phyloP scores from a whole-genome alignment of 768 basidiomycete species.

The Mycena galopus region DNA sequence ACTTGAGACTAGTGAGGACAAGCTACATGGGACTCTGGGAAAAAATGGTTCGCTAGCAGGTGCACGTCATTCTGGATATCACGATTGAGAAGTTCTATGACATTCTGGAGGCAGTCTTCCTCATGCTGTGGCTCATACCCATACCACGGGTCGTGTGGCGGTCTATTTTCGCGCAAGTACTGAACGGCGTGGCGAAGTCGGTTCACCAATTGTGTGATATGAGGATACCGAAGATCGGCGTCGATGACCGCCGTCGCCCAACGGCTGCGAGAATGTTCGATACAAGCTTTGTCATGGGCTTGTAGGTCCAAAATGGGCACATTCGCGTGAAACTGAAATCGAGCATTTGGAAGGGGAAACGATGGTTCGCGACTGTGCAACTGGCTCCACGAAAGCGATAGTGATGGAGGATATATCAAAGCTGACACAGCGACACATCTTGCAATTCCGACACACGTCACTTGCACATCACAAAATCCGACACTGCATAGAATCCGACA shows the following conservation, averaged over 20 bases:
- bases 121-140: background rate
- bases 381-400: background rate
- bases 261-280: background rate
- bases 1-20: background rate
- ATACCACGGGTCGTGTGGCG: too few relatives aligned
- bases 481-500: too few relatives aligned
- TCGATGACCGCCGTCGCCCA: background rate
- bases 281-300: background rate
- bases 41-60: background rate
- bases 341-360: slow-evolving; percentile 1
- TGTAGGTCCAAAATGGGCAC: background rate
- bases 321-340: background rate
- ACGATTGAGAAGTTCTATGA: background rate
- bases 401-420: too few relatives aligned
- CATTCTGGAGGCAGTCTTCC: slow-evolving; percentile 1
- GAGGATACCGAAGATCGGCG: background rate
- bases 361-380: background rate
- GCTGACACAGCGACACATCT: too few relatives aligned
- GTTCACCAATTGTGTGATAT: background rate
- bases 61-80: background rate
- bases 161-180: background rate
- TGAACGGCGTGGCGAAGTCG: background rate
- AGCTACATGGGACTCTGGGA: background rate
- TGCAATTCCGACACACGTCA: too few relatives aligned
- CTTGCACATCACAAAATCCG: too few relatives aligned